Evolutionary conservation across 2,329 filamentous ascomycete species (phyloP), one percentile per base, ranked within the genome.

Genomic region (Fusarium pilosicola): DNA sequence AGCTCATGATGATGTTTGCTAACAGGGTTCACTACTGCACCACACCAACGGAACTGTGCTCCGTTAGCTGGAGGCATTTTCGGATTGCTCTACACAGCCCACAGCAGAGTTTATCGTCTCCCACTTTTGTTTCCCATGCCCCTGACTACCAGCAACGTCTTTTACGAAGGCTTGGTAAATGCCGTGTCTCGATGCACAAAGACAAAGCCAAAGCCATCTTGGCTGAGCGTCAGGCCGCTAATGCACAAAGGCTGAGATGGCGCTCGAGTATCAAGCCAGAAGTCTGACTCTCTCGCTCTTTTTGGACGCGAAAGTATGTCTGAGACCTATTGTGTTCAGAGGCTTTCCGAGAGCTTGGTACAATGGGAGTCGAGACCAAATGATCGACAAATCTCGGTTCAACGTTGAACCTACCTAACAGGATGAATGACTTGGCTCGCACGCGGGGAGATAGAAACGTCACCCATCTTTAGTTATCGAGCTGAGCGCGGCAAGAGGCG

Each of bases 101-200:
- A 20, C 26, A 28, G 30, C 36, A 69, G 65, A 52, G 57, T 65
- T 70, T 41, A 24, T 28, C 39, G 44, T 38, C 32, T 64, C 34
- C 39, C 41, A 55, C 58, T 54, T 46, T 41, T 41, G 28, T 36
- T 39, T 34, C 14, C 12, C 14, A 39, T 54, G 38, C 65, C 58
- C 65, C 65, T 70, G 67, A 58, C 67, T 65, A 70, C 59, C 28
- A 17, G 17, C 36, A 54, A 58, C 51, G 51, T 65, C 51, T 54
- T 58, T 70, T 38, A 39, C 26, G 8, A 56, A 51, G 41, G 13
- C 30, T 52, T 57, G 26, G n/a, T 41, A 26, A 36, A 44, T 55
- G 26, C 42, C 26, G n/a, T 63, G 30, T 41, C 65, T 39, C 15
- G 28, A 15, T 14, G 52, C 30, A 49, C 56, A 38, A 45, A 30